A percentile compares a stretch with the other conserved stretches of the same genome.
Evolutionary conservation across 163 green algal genomes (phyloP).

Genomic region (Prototheca wickerhamii): DNA sequence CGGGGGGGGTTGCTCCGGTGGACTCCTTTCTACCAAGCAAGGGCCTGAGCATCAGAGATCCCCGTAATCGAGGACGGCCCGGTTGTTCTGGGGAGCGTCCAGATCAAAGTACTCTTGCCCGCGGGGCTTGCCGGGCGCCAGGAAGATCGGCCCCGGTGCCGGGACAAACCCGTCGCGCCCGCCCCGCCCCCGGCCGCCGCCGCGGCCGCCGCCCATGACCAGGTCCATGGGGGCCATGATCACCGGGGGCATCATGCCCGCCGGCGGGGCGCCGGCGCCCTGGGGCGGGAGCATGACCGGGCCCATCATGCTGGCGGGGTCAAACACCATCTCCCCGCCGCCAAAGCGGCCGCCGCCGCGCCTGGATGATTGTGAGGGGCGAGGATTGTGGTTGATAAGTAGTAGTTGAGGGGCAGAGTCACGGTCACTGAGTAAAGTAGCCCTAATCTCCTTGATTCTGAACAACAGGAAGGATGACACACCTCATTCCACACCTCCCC

Average conservation of each 20-base stretch:
- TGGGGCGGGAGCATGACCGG: constrained; percentile 7
- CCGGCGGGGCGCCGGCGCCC: constrained; percentile 22
- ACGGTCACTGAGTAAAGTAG: too few relatives aligned
- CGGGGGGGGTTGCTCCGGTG: too few relatives aligned
- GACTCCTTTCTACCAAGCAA: not conserved
- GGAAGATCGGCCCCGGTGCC: constrained; percentile 5
- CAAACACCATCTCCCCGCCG: constrained; percentile 22
- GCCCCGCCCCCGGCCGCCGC: constrained; percentile 7
- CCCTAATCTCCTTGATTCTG: too few relatives aligned
- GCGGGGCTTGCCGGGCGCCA: not conserved
- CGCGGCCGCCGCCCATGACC: constrained; percentile 10
- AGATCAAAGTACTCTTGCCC: constrained; percentile 68
- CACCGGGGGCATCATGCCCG: constrained; percentile 9
- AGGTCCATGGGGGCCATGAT: constrained; percentile 22
- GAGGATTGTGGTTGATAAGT: too few relatives aligned
- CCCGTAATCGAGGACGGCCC: constrained; percentile 82
- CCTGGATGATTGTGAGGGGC: too few relatives aligned
- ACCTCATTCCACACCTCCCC: too few relatives aligned
- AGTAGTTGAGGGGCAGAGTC: too few relatives aligned
- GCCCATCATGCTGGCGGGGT: constrained; percentile 31
- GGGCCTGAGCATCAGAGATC: constrained; percentile 48
- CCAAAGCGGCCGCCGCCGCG: not conserved
- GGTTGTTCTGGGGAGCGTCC: constrained; percentile 76
- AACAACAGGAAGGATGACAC: too few relatives aligned
- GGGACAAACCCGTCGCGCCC: constrained; percentile 9